phyloP scores from a whole-genome alignment of 306 rosid species.

The Malus fusca region DNA sequence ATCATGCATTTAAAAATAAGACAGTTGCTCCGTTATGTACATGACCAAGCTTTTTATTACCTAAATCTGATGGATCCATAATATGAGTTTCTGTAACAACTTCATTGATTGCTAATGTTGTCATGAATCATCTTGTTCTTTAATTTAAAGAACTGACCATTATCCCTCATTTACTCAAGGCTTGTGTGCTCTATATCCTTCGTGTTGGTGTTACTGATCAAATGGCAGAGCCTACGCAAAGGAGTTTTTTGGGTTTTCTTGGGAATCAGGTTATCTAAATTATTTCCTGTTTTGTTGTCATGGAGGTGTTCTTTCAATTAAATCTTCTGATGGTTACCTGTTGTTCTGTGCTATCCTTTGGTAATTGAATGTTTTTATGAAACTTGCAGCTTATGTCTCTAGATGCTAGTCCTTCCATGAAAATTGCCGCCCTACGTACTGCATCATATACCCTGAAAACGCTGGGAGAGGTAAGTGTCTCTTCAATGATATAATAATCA shows the following conservation, averaged over 20 bases:
- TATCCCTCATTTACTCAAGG: conserved; percentile 41
- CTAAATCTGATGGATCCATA: neutral
- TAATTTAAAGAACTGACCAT: conserved; percentile 20
- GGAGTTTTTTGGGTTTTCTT: conserved; percentile 70
- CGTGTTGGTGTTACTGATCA: conserved; percentile 92
- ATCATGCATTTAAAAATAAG: neutral
- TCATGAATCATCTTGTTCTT: neutral
- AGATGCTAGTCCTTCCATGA: conserved; percentile 79
- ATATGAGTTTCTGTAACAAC: neutral
- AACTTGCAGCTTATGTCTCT: conserved; percentile 60
- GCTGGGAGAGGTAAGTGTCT: conserved; percentile 70
- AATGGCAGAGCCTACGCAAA: conserved; percentile 92
- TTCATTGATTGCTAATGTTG: neutral
- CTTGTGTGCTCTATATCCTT: conserved; percentile 90
- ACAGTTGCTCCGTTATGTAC: neutral
- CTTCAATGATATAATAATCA: neutral
- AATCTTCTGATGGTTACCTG: neutral
- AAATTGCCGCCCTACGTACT: conserved; percentile 75
- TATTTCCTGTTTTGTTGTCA: conserved; percentile 6
- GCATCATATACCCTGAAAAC: conserved; percentile 74
- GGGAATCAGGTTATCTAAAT: conserved; percentile 60
- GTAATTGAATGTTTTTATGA: conserved; percentile 3
- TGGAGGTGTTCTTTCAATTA: neutral
- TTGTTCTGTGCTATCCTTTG: neutral
- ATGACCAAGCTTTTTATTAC: neutral